These are phyloP conservation scores for Capsella bursapastoris DNA, from an alignment of 345 rosid genomes.

Conservation along the genomic window DNA sequence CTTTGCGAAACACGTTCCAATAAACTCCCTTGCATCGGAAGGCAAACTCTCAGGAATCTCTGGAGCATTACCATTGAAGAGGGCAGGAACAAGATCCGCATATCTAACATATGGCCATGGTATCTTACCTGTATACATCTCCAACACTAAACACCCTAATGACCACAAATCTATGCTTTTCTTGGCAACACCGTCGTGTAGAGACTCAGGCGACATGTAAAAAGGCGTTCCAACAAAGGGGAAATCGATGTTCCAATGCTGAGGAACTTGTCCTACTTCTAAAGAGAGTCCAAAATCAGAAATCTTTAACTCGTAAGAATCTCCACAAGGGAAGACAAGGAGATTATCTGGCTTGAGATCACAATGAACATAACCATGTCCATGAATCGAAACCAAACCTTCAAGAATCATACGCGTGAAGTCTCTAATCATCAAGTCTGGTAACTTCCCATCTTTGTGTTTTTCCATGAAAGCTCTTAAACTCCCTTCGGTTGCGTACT, in stretches of 20 bases:
- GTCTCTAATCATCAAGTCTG: constrained; percentile 1
- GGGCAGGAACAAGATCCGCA: background rate
- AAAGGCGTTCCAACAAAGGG: constrained; percentile 10
- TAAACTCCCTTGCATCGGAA: constrained; percentile 21
- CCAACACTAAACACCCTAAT: constrained; percentile 28
- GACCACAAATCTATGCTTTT: constrained; percentile 32
- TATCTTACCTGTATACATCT: background rate
- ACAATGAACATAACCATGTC: constrained; percentile 18
- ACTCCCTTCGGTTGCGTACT: constrained; percentile 14
- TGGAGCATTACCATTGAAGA: background rate
- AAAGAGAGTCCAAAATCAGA: constrained; percentile 2
- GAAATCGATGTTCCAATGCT: background rate
- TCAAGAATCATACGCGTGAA: constrained; percentile 9
- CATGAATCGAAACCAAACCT: constrained; percentile 10
- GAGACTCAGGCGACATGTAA: constrained; percentile 32
- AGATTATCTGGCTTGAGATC: constrained; percentile 17
- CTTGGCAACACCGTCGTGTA: background rate
- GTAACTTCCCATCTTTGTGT: background rate
- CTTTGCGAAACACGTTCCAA: constrained; percentile 14
- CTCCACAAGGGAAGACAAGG: background rate
- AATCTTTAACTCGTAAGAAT: constrained; percentile 23
- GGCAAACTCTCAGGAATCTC: constrained; percentile 18
- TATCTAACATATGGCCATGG: background rate
- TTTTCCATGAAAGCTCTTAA: background rate
- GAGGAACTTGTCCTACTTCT: background rate